Percentiles rank a stretch among this genome's conserved stretches.
Conservation (phyloP, 805 yeast genomes). For the Wickerhamomyces xylosicus region DNA sequence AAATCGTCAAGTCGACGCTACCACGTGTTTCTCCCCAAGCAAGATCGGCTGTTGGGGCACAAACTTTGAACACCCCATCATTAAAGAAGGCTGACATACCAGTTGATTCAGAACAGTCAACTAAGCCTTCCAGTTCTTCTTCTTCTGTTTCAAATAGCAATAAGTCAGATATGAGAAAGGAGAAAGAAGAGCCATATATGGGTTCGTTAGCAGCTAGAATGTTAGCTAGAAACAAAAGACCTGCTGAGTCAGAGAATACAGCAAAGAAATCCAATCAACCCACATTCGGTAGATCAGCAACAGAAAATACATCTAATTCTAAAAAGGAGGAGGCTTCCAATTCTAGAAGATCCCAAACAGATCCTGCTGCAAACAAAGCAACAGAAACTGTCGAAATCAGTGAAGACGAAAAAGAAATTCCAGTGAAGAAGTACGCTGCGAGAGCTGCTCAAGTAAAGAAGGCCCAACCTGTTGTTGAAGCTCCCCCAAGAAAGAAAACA, state of each 20-base stretch:
- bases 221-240: constrained; percentile 7
- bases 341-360: constrained; percentile 7
- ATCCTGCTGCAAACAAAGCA: constrained; percentile 2
- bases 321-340: not conserved
- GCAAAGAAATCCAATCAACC: constrained; percentile 9
- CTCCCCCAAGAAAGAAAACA: not conserved
- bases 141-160: not conserved
- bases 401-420: constrained; percentile 7
- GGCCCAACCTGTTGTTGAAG: not conserved
- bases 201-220: constrained; percentile 10
- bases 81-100: not conserved
- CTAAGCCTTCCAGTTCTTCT: not conserved
- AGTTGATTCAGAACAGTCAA: not conserved
- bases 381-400: constrained; percentile 8
- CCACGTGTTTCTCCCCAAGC: not conserved
- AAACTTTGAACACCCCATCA: not conserved
- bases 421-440: constrained; percentile 4
- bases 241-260: constrained; percentile 1
- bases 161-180: not conserved
- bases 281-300: constrained; percentile 8
- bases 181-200: constrained; percentile 10
- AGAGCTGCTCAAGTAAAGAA: constrained; percentile 4
- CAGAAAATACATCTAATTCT: not conserved
- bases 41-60: not conserved
- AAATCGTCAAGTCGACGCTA: constrained; percentile 3